A percentile compares a stretch with the other conserved stretches of the same genome.
phyloP scores from a whole-genome alignment of 2,329 filamentous ascomycete species.

The Podosphaera leucotricha region DNA sequence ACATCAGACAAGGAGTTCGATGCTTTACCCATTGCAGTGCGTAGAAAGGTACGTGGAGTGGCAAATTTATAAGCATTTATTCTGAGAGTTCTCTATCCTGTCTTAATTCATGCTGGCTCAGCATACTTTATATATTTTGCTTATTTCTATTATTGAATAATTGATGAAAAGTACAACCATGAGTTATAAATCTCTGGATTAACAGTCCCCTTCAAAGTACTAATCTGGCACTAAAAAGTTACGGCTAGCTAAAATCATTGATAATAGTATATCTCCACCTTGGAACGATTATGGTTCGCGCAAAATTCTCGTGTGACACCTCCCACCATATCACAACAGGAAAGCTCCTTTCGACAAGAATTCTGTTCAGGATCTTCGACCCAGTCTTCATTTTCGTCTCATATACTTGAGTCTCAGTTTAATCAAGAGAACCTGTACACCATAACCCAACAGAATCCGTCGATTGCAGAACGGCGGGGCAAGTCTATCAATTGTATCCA shows the following conservation, averaged over 20 bases:
- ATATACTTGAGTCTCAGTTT: background rate
- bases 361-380: conserved; percentile 11
- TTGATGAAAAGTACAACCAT: too few relatives aligned
- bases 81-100: background rate
- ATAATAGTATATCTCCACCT: conserved; percentile 44
- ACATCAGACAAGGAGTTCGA: conserved; percentile 25
- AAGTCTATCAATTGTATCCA: background rate
- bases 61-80: background rate
- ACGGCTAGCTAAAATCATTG: conserved; percentile 1
- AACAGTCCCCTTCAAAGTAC: background rate
- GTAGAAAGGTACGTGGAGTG: conserved; percentile 24
- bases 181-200: too few relatives aligned
- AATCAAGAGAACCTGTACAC: background rate
- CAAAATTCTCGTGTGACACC: conserved; percentile 21
- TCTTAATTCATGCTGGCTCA: background rate
- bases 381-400: conserved; percentile 5
- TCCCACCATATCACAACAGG: conserved; percentile 2
- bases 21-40: conserved; percentile 24
- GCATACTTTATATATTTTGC: background rate
- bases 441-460: background rate
- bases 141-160: too few relatives aligned
- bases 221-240: background rate
- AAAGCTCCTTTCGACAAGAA: conserved; percentile 5
- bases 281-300: conserved; percentile 44
- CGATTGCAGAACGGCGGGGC: background rate